Evolutionary conservation across 148 eudicot genomes (phyloP).

Genomic region (Silene conica): DNA sequence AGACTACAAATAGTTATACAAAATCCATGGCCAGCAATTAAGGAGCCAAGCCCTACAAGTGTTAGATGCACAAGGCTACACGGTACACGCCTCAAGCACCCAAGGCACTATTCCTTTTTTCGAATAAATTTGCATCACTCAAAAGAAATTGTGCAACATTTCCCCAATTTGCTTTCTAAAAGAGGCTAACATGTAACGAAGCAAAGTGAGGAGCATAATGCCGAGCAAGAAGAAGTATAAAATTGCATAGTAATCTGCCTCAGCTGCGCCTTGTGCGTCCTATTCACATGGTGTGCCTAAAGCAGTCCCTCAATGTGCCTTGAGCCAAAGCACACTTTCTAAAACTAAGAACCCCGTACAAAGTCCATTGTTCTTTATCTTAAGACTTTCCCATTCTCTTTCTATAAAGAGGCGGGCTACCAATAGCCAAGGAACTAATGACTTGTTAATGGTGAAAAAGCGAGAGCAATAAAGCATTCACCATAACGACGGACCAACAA

Average conservation of each 20-base stretch:
- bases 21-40: not conserved
- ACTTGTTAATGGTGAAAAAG: not conserved
- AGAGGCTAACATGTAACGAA: not conserved
- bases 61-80: not conserved
- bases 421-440: not conserved
- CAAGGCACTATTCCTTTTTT: not conserved
- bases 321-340: not conserved
- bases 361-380: constrained; percentile 1
- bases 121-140: not conserved
- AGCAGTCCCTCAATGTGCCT: not conserved
- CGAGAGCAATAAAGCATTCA: not conserved
- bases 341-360: not conserved
- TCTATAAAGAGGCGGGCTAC: not conserved
- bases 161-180: not conserved
- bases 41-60: not conserved
- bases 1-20: not conserved
- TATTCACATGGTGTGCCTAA: not conserved
- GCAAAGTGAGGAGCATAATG: not conserved
- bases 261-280: not conserved
- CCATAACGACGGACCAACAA: constrained; percentile 3
- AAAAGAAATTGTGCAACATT: not conserved
- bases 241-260: not conserved
- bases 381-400: not conserved
- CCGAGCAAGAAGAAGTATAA: not conserved
- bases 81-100: not conserved